Evolutionary conservation across 164 flowering plant species (phyloP).

Genomic region (Amborella trichopoda): DNA sequence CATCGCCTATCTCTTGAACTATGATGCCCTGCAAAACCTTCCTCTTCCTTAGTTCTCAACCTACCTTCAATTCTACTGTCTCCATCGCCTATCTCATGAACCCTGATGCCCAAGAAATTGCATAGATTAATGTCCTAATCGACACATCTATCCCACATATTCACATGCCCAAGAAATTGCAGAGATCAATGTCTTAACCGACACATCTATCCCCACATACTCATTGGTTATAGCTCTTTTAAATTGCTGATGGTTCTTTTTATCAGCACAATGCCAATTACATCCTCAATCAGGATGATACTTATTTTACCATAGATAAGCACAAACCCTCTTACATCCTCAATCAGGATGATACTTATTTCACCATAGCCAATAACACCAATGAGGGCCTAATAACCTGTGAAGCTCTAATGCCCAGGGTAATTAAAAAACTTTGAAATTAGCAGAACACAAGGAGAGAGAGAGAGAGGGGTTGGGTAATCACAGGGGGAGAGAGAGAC

Average conservation of each 20-base stretch:
- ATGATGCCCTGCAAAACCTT: constrained; percentile 35
- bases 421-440: too few species aligned
- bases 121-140: too few species aligned
- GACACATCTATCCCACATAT: too few species aligned
- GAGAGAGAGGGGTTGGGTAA: too few species aligned
- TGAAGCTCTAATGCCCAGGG: constrained; percentile 41
- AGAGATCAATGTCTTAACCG: constrained; percentile 28
- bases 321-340: constrained; percentile 30
- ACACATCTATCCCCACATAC: constrained; percentile 18
- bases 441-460: too few species aligned
- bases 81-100: constrained; percentile 27
- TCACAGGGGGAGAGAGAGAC: too few species aligned
- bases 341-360: constrained; percentile 26
- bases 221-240: constrained; percentile 37
- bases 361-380: constrained; percentile 41
- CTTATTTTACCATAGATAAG: constrained; percentile 39
- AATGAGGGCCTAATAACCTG: constrained; percentile 65
- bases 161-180: constrained; percentile 30
- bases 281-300: constrained; percentile 16
- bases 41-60: too few species aligned
- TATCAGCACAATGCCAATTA: constrained; percentile 34
- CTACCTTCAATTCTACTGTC: constrained; percentile 27
- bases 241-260: constrained; percentile 39
- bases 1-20: constrained; percentile 27
- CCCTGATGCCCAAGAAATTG: constrained; percentile 21